A percentile compares a stretch with the other conserved stretches of the same genome.
Evolutionary conservation across 176 grass and related monocot genomes (phyloP).

Genomic region (Cymbopogon citratus): DNA sequence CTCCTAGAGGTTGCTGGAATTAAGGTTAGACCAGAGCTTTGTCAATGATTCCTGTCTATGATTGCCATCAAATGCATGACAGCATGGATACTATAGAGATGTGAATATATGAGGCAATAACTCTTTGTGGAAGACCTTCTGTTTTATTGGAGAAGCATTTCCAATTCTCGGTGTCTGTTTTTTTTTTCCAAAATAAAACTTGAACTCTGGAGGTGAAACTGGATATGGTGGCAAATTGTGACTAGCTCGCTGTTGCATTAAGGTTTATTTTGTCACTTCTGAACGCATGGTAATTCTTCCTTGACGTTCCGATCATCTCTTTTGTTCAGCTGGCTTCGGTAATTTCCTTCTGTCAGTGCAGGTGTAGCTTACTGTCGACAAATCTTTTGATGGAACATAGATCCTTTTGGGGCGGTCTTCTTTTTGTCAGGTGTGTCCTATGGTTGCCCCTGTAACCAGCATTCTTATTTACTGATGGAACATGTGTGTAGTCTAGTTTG

Average conservation of each 20-base stretch:
- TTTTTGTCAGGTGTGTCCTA: not conserved
- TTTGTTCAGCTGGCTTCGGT: not conserved
- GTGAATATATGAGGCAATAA: not conserved
- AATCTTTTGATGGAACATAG: not conserved
- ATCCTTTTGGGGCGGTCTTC: not conserved
- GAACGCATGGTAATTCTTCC: too few species aligned
- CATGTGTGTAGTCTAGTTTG: not conserved
- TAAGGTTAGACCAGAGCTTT: not conserved
- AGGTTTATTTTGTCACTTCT: too few species aligned
- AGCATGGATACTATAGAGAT: not conserved
- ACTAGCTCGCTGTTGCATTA: too few species aligned
- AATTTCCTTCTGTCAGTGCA: not conserved
- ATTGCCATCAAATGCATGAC: not conserved
- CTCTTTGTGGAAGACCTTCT: not conserved
- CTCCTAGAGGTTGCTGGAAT: not conserved
- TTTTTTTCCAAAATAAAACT: too few species aligned
- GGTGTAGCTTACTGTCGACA: slow-evolving; percentile 1
- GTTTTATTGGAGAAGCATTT: not conserved
- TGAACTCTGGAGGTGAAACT: too few species aligned
- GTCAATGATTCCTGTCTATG: not conserved
- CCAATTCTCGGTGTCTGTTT: too few species aligned
- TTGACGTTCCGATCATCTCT: too few species aligned
- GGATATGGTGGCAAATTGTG: too few species aligned
- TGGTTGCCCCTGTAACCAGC: not conserved
- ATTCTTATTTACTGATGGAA: slow-evolving; percentile 10